Conservation (phyloP, 306 rosid species). For the Spatholobus suberectus region DNA sequence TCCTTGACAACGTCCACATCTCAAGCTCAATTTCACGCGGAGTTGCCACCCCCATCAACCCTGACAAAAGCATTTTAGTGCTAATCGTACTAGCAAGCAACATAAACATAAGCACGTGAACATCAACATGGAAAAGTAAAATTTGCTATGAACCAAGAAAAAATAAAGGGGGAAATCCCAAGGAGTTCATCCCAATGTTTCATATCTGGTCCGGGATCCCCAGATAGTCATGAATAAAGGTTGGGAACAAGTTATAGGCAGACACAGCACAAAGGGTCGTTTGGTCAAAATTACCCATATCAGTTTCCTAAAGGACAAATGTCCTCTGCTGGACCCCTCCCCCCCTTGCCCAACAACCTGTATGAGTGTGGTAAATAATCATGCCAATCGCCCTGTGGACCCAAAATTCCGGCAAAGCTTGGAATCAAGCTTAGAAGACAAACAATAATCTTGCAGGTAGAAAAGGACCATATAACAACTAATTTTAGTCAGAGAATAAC, state of each 20-base stretch:
- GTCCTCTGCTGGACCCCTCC: conserved; percentile 30
- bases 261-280: conserved; percentile 37
- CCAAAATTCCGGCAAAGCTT: conserved; percentile 41
- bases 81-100: conserved; percentile 26
- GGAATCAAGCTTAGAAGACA: conserved; percentile 53
- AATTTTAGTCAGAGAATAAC: conserved; percentile 42
- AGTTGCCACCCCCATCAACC: conserved; percentile 27
- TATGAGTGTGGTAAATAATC: conserved; percentile 17
- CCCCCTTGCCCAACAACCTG: not conserved
- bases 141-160: not conserved
- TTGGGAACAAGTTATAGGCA: conserved; percentile 4
- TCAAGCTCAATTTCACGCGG: conserved; percentile 37
- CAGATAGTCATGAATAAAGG: conserved; percentile 11
- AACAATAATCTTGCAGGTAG: conserved; percentile 48
- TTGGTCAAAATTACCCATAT: conserved; percentile 47
- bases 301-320: conserved; percentile 34
- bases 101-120: conserved; percentile 38
- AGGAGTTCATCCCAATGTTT: conserved; percentile 35
- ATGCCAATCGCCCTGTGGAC: conserved; percentile 50
- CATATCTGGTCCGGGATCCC: conserved; percentile 39
- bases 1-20: not conserved
- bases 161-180: conserved; percentile 11
- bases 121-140: conserved; percentile 42
- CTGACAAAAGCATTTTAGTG: not conserved
- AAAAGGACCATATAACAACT: conserved; percentile 55